phyloP scores from a whole-genome alignment of 345 rosid genomes.

The Gynandropsis gynandra region DNA sequence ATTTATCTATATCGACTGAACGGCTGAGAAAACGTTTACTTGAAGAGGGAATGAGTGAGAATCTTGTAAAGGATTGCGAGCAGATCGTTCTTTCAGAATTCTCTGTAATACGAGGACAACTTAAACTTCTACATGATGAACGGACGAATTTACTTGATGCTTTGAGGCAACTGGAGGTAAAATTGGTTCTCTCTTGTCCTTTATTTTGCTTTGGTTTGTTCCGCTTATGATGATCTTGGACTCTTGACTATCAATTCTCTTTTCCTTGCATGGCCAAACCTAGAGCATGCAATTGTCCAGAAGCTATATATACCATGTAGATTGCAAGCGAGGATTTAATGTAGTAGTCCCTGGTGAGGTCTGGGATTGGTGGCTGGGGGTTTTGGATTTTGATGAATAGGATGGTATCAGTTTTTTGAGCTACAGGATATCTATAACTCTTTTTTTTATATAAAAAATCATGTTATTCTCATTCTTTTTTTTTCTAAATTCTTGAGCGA shows the following conservation, averaged over 20 bases:
- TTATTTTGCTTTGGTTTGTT: slow-evolving; percentile 1
- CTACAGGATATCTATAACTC: no score
- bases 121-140: slow-evolving; percentile 64
- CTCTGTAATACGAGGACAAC: slow-evolving; percentile 53
- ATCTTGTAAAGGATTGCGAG: slow-evolving; percentile 75
- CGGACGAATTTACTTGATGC: slow-evolving; percentile 64
- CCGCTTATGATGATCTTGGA: slow-evolving; percentile 5
- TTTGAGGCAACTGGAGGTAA: slow-evolving; percentile 84
- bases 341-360: neutral
- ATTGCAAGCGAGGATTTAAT: neutral
- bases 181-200: slow-evolving; percentile 2
- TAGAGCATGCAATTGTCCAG: slow-evolving; percentile 6
- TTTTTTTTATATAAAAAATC: no score
- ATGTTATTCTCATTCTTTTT: no score
- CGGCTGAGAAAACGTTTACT: slow-evolving; percentile 54
- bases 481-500: no score
- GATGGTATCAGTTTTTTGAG: no score
- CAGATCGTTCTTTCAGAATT: slow-evolving; percentile 81
- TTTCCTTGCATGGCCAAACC: neutral
- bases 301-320: slow-evolving; percentile 2
- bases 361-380: no score
- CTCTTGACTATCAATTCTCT: slow-evolving; percentile 5
- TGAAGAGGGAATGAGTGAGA: slow-evolving; percentile 63
- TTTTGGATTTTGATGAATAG: no score
- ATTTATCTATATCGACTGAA: slow-evolving; percentile 67